Percentiles rank a stretch among this genome's conserved stretches.
Evolutionary conservation across 257 asterid genomes (phyloP).

Genomic region (Buddleja alternifolia): DNA sequence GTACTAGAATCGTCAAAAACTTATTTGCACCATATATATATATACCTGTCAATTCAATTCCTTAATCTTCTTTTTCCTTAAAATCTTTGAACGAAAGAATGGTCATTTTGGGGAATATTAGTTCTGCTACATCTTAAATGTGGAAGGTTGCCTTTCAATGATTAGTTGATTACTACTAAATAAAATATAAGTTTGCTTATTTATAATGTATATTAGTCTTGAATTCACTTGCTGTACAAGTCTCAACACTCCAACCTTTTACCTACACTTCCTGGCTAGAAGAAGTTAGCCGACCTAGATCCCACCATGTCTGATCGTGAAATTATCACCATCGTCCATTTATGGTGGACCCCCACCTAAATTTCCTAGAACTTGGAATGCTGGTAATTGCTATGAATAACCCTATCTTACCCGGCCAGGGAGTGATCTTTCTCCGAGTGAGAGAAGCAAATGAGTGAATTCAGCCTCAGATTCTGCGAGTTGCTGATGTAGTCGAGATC

Average conservation of each 20-base stretch:
- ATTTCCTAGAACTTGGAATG: no score
- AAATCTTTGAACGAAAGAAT: background rate
- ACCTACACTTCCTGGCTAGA: background rate
- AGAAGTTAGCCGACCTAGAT: no score
- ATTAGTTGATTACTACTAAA: no score
- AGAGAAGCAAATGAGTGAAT: slow-evolving; percentile 82
- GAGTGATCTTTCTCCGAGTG: slow-evolving; percentile 94
- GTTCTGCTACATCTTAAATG: slow-evolving; percentile 1
- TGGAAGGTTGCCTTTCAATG: background rate
- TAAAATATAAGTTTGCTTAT: slow-evolving; percentile 2
- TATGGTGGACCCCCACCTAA: no score
- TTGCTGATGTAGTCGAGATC: slow-evolving; percentile 88
- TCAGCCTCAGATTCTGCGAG: slow-evolving; percentile 95
- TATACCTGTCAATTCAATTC: slow-evolving; percentile 3
- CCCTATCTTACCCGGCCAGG: slow-evolving; percentile 73
- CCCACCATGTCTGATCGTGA: no score
- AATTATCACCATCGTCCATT: no score
- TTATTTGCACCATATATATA: background rate
- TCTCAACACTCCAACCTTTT: background rate
- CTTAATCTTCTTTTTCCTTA: background rate
- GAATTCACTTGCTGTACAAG: background rate
- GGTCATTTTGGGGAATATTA: background rate
- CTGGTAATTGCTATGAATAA: no score
- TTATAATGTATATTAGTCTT: background rate
- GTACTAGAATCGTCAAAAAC: background rate